Base-by-base conservation (phyloP, 257 asterid genomes). In the Lycium ferocissimum region DNA sequence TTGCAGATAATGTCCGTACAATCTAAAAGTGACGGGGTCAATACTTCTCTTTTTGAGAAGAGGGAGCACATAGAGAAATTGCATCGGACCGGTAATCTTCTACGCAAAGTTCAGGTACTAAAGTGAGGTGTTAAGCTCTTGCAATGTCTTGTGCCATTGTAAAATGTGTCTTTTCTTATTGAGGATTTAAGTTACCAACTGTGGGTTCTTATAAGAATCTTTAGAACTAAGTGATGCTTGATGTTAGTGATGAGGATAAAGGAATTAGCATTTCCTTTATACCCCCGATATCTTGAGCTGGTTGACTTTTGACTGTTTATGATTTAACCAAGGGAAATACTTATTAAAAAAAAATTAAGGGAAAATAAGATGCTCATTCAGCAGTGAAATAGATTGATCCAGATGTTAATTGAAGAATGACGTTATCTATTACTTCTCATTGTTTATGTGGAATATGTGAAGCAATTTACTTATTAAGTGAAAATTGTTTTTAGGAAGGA, bases 1-100 rank as follows among this genome's bases (percentile, higher is more conserved):
- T 87, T 90, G 80, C 97, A 97, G 99, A 97, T 97, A 90, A 92
- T 91, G 84, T 94, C 99, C 43, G 99, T 97, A 85, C 99, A 97
- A 86, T 94, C 98, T 87, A 92, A 92, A 90, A 97, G 97, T 86
- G 99, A 97, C 86, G 96, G 98, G 86, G 99, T 97, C 87, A 97
- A 97, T 91, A 95, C 95, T 83, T 95, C 99, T 89, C 98, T 97
- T 75, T 91, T 93, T 54, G 95, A 93, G 87, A 97, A 95, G 97
- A 94, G 99, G 91, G 99, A 94, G 86, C 98, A 97, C 76, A 94
- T 97, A 82, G 99, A 97, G 92, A 97, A 97, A 87, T 91, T 97
- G 92, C 99, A 97, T 85, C 95, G 98, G 40, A 97, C 99, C 1
- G 98, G 98, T 71, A 94, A 95, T 92, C 98, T 97, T 75, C 90